Evolutionary conservation across 768 basidiomycete species (phyloP).

Genomic region (Leccinum barrowsii): DNA sequence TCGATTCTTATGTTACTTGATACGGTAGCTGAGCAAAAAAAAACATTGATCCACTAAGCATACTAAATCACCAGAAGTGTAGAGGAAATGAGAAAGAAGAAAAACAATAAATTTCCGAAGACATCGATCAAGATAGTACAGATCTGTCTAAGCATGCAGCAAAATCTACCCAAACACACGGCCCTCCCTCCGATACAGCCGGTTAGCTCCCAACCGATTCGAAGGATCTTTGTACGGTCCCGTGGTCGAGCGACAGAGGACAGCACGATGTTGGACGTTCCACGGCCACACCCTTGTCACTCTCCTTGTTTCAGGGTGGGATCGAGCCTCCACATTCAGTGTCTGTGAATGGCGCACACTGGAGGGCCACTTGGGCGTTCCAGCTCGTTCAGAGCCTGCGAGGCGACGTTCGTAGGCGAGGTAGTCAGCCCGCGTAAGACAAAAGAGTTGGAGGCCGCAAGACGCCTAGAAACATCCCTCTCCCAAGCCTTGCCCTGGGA

Average conservation of each 20-base stretch:
- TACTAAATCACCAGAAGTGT: too few species aligned
- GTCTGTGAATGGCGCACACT: not conserved
- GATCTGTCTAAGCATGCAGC: not conserved
- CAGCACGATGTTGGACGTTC: not conserved
- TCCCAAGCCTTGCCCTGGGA: constrained; percentile 44
- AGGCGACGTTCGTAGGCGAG: not conserved
- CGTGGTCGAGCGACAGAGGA: not conserved
- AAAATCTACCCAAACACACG: not conserved
- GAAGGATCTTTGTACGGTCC: not conserved
- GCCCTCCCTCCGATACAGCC: not conserved
- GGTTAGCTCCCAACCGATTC: not conserved
- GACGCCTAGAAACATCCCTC: constrained; percentile 12
- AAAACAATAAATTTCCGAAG: too few species aligned
- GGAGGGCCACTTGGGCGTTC: constrained; percentile 16
- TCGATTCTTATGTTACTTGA: not conserved
- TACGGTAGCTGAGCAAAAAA: not conserved
- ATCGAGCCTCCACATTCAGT: constrained; percentile 1
- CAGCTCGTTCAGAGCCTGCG: constrained; percentile 1
- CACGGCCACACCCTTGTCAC: not conserved
- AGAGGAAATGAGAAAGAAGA: too few species aligned
- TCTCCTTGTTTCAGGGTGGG: not conserved
- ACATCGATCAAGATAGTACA: not conserved
- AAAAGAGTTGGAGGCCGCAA: not conserved
- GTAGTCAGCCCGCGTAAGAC: constrained; percentile 10
- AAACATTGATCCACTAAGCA: too few species aligned